Conservation (phyloP, 1,139 yeast species). For the Geotrichum aggregatum region DNA sequence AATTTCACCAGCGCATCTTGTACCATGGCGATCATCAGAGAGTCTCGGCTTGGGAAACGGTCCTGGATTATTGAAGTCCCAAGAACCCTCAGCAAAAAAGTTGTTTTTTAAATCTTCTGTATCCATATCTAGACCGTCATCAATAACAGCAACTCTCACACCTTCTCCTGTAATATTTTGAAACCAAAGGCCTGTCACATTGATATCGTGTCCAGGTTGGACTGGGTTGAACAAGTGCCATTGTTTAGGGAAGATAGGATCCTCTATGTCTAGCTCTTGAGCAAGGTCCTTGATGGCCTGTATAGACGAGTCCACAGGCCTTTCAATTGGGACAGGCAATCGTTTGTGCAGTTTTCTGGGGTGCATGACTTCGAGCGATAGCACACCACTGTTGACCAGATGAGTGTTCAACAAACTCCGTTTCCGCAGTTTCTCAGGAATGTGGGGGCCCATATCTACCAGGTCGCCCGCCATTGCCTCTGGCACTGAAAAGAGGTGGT, state of each 20-base stretch:
- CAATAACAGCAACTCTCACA: slow-evolving; percentile 76
- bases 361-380: slow-evolving; percentile 16
- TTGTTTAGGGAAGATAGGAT: slow-evolving; percentile 75
- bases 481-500: slow-evolving; percentile 36
- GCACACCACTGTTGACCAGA: slow-evolving; percentile 15
- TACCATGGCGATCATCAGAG: slow-evolving; percentile 89
- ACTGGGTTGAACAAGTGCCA: slow-evolving; percentile 83
- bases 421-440: slow-evolving; percentile 10
- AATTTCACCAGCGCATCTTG: slow-evolving; percentile 97
- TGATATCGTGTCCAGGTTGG: slow-evolving; percentile 78
- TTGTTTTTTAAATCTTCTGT: slow-evolving; percentile 66
- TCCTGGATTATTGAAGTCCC: slow-evolving; percentile 83
- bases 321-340: slow-evolving; percentile 15
- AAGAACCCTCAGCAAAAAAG: slow-evolving; percentile 70
- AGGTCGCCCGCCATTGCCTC: slow-evolving; percentile 20
- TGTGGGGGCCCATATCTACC: slow-evolving; percentile 14
- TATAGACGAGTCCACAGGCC: slow-evolving; percentile 27
- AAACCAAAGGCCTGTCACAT: slow-evolving; percentile 82
- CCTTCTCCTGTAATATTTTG: slow-evolving; percentile 79
- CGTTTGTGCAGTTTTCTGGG: slow-evolving; percentile 18
- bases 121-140: slow-evolving; percentile 88
- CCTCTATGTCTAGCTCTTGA: slow-evolving; percentile 58
- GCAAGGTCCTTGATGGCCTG: slow-evolving; percentile 30
- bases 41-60: slow-evolving; percentile 76
- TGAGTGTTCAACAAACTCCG: background rate